Evolutionary conservation across 306 rosid genomes (phyloP).

Genomic region (Rosa rugosa): DNA sequence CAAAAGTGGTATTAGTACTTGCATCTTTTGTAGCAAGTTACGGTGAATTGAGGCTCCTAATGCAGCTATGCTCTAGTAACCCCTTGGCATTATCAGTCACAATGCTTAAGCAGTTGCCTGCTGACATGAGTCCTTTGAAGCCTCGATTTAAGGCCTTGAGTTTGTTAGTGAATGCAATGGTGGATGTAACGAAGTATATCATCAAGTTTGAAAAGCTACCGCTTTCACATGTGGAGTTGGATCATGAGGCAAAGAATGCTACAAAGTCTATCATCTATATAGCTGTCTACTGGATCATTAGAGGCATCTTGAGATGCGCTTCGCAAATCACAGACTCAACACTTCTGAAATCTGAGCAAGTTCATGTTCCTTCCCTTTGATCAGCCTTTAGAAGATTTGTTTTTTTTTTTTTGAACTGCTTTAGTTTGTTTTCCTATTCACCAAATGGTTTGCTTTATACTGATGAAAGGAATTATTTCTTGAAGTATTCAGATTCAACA

Average conservation of each 20-base stretch:
- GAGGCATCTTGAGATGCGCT: constrained; percentile 54
- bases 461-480: constrained; percentile 10
- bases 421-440: background rate
- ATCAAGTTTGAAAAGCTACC: constrained; percentile 53
- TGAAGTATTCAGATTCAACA: constrained; percentile 39
- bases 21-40: constrained; percentile 57
- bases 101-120: constrained; percentile 47
- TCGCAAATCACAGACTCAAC: constrained; percentile 42
- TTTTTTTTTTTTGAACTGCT: background rate
- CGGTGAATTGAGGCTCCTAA: constrained; percentile 53
- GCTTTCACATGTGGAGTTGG: constrained; percentile 32
- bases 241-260: constrained; percentile 16
- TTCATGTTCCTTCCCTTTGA: constrained; percentile 59
- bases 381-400: background rate
- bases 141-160: constrained; percentile 44
- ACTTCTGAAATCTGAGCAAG: constrained; percentile 56
- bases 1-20: constrained; percentile 54
- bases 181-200: constrained; percentile 55
- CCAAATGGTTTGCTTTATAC: background rate
- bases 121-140: constrained; percentile 23
- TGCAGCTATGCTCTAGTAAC: constrained; percentile 33
- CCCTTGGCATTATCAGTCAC: constrained; percentile 44
- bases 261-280: constrained; percentile 34
- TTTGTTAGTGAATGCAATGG: constrained; percentile 46
- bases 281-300: constrained; percentile 60